Evolutionary conservation across 2,329 filamentous ascomycete genomes (phyloP).

Genomic region (Grosmannia penicillata): DNA sequence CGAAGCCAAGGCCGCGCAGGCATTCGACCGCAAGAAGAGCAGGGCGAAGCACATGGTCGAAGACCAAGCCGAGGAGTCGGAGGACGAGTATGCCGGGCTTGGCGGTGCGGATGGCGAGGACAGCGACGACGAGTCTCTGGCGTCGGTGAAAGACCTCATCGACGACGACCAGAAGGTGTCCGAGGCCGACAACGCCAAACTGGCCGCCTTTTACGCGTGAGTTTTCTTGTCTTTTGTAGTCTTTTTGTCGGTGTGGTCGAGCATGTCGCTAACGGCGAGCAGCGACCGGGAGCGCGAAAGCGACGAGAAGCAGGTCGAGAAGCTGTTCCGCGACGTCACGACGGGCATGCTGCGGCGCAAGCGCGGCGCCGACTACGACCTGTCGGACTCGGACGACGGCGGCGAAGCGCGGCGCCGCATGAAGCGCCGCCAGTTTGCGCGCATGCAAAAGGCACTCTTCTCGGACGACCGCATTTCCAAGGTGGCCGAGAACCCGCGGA

Average conservation of each 20-base stretch:
- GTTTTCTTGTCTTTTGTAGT: slow-evolving; percentile 21
- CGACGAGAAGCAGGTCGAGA: slow-evolving; percentile 79
- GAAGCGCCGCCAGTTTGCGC: slow-evolving; percentile 78
- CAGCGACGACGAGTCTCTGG: slow-evolving; percentile 58
- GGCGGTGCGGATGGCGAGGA: slow-evolving; percentile 85
- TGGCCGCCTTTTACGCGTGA: slow-evolving; percentile 83
- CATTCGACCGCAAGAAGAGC: slow-evolving; percentile 70
- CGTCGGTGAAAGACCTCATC: slow-evolving; percentile 71
- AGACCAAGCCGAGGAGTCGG: slow-evolving; percentile 91
- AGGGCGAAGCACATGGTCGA: slow-evolving; percentile 77
- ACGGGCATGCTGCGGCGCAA: slow-evolving; percentile 78
- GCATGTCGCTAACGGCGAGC: not conserved
- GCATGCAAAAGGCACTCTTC: slow-evolving; percentile 80
- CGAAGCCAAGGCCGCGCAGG: slow-evolving; percentile 14
- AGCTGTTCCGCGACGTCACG: slow-evolving; percentile 84
- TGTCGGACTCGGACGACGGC: slow-evolving; percentile 85
- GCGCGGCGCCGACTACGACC: slow-evolving; percentile 64
- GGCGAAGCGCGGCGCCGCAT: slow-evolving; percentile 61
- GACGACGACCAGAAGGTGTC: slow-evolving; percentile 65
- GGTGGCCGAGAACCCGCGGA: slow-evolving; percentile 78
- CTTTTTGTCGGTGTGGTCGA: not conserved
- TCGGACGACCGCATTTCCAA: slow-evolving; percentile 82
- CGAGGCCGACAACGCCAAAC: slow-evolving; percentile 61
- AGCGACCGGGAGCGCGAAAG: slow-evolving; percentile 66
- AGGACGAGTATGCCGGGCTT: slow-evolving; percentile 92